Evolutionary conservation across 768 basidiomycete genomes (phyloP).

Genomic region (Leucosporidium scottii): DNA sequence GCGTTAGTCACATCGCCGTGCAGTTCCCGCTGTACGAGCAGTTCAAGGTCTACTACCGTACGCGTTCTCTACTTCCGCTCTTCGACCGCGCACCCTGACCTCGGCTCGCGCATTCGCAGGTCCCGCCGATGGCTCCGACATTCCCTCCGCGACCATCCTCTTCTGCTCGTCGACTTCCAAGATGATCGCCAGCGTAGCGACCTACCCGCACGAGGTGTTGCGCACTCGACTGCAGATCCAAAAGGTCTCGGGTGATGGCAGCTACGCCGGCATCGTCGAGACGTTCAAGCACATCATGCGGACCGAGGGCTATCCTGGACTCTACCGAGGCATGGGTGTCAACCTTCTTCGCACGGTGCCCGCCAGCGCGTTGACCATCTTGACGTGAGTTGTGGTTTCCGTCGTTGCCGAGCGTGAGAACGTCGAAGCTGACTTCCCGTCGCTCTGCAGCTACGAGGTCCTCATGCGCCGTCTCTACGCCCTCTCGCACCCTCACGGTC

Average conservation of each 20-base stretch:
- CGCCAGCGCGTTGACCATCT: conserved; percentile 89
- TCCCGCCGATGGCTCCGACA: conserved; percentile 40
- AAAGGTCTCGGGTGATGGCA: conserved; percentile 25
- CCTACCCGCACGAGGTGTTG: conserved; percentile 97
- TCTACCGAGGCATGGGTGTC: conserved; percentile 90
- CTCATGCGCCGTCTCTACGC: neutral
- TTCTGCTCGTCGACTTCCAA: conserved; percentile 87
- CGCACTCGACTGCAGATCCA: conserved; percentile 91
- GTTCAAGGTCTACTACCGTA: conserved; percentile 77
- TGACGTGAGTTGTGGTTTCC: conserved; percentile 56
- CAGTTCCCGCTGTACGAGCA: conserved; percentile 96
- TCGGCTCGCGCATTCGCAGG: conserved; percentile 30
- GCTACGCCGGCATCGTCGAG: conserved; percentile 57
- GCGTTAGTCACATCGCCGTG: conserved; percentile 89
- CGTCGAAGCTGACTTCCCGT: neutral
- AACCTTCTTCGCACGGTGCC: conserved; percentile 93
- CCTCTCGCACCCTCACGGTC: neutral
- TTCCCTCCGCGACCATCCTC: conserved; percentile 63
- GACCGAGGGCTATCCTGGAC: conserved; percentile 78
- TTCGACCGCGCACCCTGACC: neutral
- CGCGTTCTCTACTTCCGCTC: conserved; percentile 44
- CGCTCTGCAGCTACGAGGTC: neutral
- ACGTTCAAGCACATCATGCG: conserved; percentile 64
- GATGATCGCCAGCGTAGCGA: conserved; percentile 89
- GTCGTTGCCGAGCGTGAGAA: neutral